These are phyloP conservation scores for Cystobasidiaceae sp. DNA, from an alignment of 1,284 basidiomycete genomes.

Conservation along the genomic window DNA sequence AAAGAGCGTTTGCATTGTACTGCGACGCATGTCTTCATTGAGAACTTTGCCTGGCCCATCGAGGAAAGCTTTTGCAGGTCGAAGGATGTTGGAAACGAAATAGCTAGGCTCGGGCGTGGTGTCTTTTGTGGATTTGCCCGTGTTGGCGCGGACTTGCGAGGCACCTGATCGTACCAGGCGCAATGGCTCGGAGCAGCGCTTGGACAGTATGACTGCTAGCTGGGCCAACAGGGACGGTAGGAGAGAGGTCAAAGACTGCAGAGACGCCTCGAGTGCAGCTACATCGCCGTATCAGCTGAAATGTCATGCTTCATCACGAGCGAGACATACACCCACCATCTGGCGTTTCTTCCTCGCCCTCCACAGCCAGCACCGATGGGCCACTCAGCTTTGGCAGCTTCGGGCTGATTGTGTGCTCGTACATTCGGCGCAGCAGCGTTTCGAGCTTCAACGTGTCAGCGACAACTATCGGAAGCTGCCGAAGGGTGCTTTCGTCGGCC, in stretches of 20 bases:
- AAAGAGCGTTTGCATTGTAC: constrained; percentile 63
- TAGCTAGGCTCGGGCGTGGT: constrained; percentile 69
- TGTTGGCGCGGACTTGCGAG: constrained; percentile 70
- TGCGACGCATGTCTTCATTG: constrained; percentile 57
- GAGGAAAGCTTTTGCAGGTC: constrained; percentile 74
- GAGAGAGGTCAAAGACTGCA: constrained; percentile 54
- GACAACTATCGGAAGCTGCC: constrained; percentile 19
- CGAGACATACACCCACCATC: constrained; percentile 8
- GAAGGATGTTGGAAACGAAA: constrained; percentile 73
- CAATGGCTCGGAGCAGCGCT: constrained; percentile 76
- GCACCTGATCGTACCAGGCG: constrained; percentile 81
- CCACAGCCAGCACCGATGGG: constrained; percentile 14
- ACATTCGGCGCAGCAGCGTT: neutral
- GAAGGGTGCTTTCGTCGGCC: constrained; percentile 8
- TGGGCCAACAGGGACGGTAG: constrained; percentile 58
- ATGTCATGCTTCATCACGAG: too few species aligned
- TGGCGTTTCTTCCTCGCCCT: constrained; percentile 26
- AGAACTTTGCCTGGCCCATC: constrained; percentile 52
- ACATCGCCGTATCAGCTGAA: too few species aligned
- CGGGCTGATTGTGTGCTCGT: neutral
- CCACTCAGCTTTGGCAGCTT: constrained; percentile 10
- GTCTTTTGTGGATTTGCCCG: constrained; percentile 45
- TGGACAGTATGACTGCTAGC: constrained; percentile 65
- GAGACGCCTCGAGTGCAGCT: constrained; percentile 31
- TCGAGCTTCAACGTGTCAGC: constrained; percentile 3